Evolutionary conservation across 169 alveolate genomes (phyloP).

Genomic region (Plasmodium vivax): DNA sequence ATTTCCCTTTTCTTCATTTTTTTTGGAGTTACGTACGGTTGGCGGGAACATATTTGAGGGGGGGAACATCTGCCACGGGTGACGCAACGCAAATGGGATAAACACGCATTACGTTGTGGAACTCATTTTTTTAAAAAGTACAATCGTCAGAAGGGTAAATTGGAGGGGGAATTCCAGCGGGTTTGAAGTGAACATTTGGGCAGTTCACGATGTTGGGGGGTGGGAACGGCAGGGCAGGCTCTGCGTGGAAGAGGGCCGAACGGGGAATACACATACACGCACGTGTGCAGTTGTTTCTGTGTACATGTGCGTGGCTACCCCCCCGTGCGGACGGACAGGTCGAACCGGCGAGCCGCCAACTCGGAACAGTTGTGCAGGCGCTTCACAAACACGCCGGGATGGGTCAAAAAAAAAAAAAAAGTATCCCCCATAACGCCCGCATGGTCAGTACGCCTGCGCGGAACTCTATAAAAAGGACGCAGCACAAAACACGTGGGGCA

Average conservation of each 20-base stretch:
- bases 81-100: neutral
- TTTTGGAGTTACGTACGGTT: conserved; percentile 2
- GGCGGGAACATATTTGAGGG: neutral
- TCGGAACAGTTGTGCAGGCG: neutral
- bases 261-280: neutral
- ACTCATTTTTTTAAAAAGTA: neutral
- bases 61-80: neutral
- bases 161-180: neutral
- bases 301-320: neutral
- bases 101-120: neutral
- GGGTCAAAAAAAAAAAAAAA: neutral
- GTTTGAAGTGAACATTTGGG: neutral
- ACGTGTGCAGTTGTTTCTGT: neutral
- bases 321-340: neutral
- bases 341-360: neutral
- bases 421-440: neutral
- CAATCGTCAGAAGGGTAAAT: neutral
- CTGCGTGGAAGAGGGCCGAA: neutral
- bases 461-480: neutral
- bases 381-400: neutral
- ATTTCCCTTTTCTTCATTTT: conserved; percentile 57
- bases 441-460: neutral
- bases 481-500: neutral
- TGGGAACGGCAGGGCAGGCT: neutral
- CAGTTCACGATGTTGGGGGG: neutral